Evolutionary conservation across 768 basidiomycete species (phyloP).

Genomic region (Pleurotus citrinopileatus): DNA sequence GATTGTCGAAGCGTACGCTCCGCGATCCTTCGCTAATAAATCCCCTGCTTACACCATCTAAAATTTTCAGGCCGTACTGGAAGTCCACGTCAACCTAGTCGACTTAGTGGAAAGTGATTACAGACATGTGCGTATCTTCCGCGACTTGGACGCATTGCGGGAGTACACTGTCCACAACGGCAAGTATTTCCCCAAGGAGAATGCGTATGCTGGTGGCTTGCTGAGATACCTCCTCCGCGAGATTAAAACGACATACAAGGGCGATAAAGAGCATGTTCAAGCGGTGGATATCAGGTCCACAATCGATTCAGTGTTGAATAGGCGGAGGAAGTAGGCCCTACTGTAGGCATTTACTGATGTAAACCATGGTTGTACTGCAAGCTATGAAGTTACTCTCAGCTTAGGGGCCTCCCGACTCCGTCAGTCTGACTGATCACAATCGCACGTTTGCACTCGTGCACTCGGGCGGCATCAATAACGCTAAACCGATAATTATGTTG

Average conservation of each 20-base stretch:
- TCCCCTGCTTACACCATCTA: not conserved
- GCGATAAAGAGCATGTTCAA: not conserved
- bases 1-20: slow-evolving; percentile 24
- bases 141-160: slow-evolving; percentile 24
- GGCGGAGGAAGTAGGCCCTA: not conserved
- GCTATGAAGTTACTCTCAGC: too few species aligned
- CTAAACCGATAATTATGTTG: too few species aligned
- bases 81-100: slow-evolving; percentile 35
- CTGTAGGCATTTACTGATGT: not conserved
- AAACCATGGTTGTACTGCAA: not conserved
- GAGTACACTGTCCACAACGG: too few species aligned
- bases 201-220: slow-evolving; percentile 28
- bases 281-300: not conserved
- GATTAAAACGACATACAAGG: slow-evolving; percentile 14
- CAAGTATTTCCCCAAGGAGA: slow-evolving; percentile 31
- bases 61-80: slow-evolving; percentile 24
- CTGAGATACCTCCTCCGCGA: slow-evolving; percentile 28
- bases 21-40: not conserved
- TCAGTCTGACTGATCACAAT: too few species aligned
- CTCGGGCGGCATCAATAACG: too few species aligned
- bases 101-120: slow-evolving; percentile 28
- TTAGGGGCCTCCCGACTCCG: too few species aligned
- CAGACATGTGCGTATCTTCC: slow-evolving; percentile 17
- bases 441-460: too few species aligned
- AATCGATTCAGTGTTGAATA: not conserved